Evolutionary conservation across 2,329 filamentous ascomycete genomes (phyloP), one percentile per base, ranked within the genome.

Genomic region (Exophiala lecanii-corni): DNA sequence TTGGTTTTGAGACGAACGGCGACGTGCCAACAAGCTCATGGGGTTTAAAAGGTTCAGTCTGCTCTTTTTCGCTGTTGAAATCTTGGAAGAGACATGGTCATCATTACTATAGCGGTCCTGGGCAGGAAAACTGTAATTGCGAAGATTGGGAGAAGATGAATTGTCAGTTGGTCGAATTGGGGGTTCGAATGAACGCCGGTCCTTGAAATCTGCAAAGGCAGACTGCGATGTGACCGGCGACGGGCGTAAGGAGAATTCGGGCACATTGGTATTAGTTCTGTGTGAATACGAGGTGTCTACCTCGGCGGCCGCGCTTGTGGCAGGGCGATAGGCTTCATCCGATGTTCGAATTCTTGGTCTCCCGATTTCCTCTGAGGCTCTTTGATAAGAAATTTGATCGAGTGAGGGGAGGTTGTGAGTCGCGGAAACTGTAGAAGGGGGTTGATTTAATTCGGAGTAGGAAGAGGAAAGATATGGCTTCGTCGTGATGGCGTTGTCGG

Each of bases 21-120:
- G 68, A 17, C 77, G 69, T 51, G 76, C 73, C 35, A 81, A 62
- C 10, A 82, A 64, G 4, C 75, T 72, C 71, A 81, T 78, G 7
- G 78, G 78, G 53, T 81, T 82, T 30, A 79, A 62, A 17, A 81
- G 62, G 52, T 75, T 76, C 32, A 76, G 60, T 58, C 71, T 71
- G 43, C 54, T 55, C 31, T 72, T 71, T 56, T 74, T 77, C 20
- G 65, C 65, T 3, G 53, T 50, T 53, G 65, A 59, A 58, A 39
- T 59, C 62, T 51, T 63, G 57, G 23, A 16, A 4, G 34, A 19
- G n/a, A 25, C 13, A 5, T 43, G 35, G 19, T 55, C 53, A 12
- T 55, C 53, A 25, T 34, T 28, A 9, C 19, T 15, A 16, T 38
- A 37, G 12, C 40, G 41, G 31, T 50, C 47, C 1, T 20, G 20